Base-by-base conservation (phyloP, 1,139 yeast genomes). In the Meyerozyma athensensis region DNA sequence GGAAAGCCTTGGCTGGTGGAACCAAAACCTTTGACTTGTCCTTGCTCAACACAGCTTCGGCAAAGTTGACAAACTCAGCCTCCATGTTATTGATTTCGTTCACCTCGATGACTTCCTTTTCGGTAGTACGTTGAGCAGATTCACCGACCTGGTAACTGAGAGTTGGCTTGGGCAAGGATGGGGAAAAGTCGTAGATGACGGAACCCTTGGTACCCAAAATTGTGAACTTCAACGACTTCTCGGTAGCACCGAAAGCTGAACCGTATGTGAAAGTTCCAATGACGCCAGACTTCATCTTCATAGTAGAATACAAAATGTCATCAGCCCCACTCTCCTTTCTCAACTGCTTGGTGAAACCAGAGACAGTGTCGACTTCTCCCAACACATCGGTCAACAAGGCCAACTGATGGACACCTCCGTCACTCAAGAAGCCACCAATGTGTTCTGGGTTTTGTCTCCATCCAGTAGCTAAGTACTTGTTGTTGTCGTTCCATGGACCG, bases 321-420 rank as follows among this genome's bases (percentile, higher is more conserved):
- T 81, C 90, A 41, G 82, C 74, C 35, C 96, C 96, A 44, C 92
- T 79, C 50, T 73, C 76, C 51, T 79, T 68, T 54, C 86, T 75
- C 38, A 86, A 71, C 63, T 87, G 96, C 46, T 68, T 77, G 13
- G 96, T 81, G 48, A 76, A 74, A 7, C 86, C 95, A 42, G 84
- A 72, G 26, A 87, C 76, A 4, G 80, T 62, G 39, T 74, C 79
- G 17, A 86, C 82, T 24, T 72, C 69, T 36, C 97, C 96, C 43
- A 89, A 69, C n/a, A 86, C 79, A 44, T 78, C 87, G 7, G 95
- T 86, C 50, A 89, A 73, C 33, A 86, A 65, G 3, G 96, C 96
- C 59, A 89, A 67, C 61, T 89, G 96, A 62, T 89, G 97, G 10
- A 89, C 97, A 56, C 97, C 97, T 51, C 96, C 96, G 55, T 89